Conservation (phyloP, 2,329 filamentous ascomycete species). For the Colletotrichum tropicale region DNA sequence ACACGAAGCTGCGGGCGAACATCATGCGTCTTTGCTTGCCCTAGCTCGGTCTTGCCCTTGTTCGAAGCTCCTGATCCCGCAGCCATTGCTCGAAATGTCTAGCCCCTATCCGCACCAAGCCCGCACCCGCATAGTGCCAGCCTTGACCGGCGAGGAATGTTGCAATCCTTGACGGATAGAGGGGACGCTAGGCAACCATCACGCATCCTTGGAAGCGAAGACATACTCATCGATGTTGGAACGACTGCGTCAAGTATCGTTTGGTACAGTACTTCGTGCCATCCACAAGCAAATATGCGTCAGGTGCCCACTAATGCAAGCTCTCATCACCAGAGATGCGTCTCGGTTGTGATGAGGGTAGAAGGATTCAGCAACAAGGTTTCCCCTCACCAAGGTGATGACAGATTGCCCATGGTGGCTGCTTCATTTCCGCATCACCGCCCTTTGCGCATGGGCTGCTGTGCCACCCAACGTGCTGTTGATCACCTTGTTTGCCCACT, state of each 20-base stretch:
- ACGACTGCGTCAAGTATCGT: constrained; percentile 6
- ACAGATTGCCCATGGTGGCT: neutral
- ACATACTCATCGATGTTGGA: neutral
- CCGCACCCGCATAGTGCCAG: neutral
- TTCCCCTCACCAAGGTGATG: constrained; percentile 1
- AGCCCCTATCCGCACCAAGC: neutral
- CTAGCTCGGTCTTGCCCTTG: neutral
- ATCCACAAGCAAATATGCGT: constrained; percentile 2
- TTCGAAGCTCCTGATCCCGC: neutral
- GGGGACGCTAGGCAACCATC: neutral
- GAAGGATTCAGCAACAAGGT: neutral
- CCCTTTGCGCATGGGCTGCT: neutral
- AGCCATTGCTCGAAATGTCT: neutral
- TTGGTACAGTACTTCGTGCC: constrained; percentile 17
- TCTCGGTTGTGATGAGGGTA: neutral
- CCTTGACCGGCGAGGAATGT: neutral
- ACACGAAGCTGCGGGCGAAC: neutral
- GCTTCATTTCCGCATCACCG: neutral
- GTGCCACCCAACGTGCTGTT: neutral
- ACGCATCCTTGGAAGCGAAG: neutral
- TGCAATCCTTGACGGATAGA: neutral
- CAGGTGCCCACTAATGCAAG: constrained; percentile 15
- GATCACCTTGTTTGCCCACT: neutral
- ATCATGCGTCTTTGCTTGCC: neutral
- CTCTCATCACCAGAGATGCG: constrained; percentile 1